These are phyloP conservation scores for Naganishia cerealis DNA, from an alignment of 1,284 basidiomycete genomes.

Conservation along the genomic window DNA sequence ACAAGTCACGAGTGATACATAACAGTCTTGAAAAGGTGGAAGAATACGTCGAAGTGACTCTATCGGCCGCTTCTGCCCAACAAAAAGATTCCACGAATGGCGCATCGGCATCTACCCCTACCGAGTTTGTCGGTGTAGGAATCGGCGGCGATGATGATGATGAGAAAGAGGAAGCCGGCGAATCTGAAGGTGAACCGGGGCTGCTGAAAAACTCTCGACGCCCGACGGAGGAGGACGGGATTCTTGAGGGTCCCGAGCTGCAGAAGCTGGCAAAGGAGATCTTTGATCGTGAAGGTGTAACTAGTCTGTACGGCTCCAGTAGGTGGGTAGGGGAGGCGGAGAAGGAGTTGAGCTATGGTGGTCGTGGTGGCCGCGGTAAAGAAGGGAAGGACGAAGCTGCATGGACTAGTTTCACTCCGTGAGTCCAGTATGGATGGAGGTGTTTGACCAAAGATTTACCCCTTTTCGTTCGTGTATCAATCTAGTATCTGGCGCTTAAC, in stretches of 20 bases:
- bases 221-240: conserved; percentile 66
- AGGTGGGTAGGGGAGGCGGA: conserved; percentile 59
- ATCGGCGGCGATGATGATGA: conserved; percentile 31
- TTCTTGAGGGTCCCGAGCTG: conserved; percentile 68
- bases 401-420: conserved; percentile 52
- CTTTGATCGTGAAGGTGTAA: conserved; percentile 37
- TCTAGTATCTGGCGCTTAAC: conserved; percentile 66
- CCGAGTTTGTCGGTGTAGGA: conserved; percentile 21
- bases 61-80: conserved; percentile 55
- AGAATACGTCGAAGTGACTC: conserved; percentile 33
- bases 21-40: conserved; percentile 65
- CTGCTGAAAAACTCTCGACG: conserved; percentile 73
- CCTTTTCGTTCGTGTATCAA: background rate
- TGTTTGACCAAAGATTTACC: background rate
- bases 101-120: conserved; percentile 52
- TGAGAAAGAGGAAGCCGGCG: conserved; percentile 50
- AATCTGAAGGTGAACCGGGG: conserved; percentile 55
- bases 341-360: conserved; percentile 56
- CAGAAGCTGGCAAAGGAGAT: conserved; percentile 57
- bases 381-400: conserved; percentile 62
- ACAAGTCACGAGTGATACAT: conserved; percentile 76
- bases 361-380: conserved; percentile 58
- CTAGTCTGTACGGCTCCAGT: conserved; percentile 60
- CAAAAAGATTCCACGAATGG: conserved; percentile 64
- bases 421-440: background rate